Percentiles rank a stretch among this genome's conserved stretches.
Evolutionary conservation across 2,329 filamentous ascomycete species (phyloP).

Genomic region (Fusarium sp.): DNA sequence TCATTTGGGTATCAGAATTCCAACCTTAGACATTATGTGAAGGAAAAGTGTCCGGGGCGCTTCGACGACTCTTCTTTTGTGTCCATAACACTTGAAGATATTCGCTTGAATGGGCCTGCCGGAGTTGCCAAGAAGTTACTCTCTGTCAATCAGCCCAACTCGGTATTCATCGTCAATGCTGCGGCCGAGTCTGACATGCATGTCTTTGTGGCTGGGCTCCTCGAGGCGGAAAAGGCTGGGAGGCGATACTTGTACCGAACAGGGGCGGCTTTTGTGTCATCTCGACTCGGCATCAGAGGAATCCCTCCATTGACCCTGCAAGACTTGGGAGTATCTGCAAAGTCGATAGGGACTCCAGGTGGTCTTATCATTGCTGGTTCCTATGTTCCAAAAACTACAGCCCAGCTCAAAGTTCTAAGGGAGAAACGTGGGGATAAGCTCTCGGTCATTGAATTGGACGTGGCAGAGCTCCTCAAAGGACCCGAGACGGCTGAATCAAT

Average conservation of each 20-base stretch:
- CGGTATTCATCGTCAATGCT: slow-evolving; percentile 67
- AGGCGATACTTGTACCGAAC: slow-evolving; percentile 57
- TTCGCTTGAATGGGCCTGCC: slow-evolving; percentile 61
- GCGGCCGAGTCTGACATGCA: slow-evolving; percentile 69
- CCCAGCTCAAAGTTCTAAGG: slow-evolving; percentile 63
- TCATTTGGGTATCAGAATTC: slow-evolving; percentile 70
- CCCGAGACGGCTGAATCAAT: slow-evolving; percentile 50
- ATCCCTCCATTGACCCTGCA: slow-evolving; percentile 64
- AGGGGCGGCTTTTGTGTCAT: slow-evolving; percentile 60
- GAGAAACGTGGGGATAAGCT: slow-evolving; percentile 58
- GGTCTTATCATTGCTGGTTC: slow-evolving; percentile 69
- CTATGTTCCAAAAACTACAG: slow-evolving; percentile 71
- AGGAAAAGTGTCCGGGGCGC: slow-evolving; percentile 65
- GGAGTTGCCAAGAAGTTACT: slow-evolving; percentile 59
- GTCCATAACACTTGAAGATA: slow-evolving; percentile 63
- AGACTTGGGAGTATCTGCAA: slow-evolving; percentile 57
- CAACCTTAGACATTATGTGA: slow-evolving; percentile 61
- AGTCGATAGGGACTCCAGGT: slow-evolving; percentile 53
- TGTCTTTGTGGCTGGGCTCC: slow-evolving; percentile 65
- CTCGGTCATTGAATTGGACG: slow-evolving; percentile 62
- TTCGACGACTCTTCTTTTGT: slow-evolving; percentile 57
- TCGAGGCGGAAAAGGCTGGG: slow-evolving; percentile 52
- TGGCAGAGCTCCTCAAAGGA: slow-evolving; percentile 62
- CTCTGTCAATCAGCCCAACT: slow-evolving; percentile 46
- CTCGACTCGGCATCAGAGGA: slow-evolving; percentile 64